These are phyloP conservation scores for Bipolaris oryzae DNA, from an alignment of 2,329 filamentous ascomycete species.

Conservation along the genomic window DNA sequence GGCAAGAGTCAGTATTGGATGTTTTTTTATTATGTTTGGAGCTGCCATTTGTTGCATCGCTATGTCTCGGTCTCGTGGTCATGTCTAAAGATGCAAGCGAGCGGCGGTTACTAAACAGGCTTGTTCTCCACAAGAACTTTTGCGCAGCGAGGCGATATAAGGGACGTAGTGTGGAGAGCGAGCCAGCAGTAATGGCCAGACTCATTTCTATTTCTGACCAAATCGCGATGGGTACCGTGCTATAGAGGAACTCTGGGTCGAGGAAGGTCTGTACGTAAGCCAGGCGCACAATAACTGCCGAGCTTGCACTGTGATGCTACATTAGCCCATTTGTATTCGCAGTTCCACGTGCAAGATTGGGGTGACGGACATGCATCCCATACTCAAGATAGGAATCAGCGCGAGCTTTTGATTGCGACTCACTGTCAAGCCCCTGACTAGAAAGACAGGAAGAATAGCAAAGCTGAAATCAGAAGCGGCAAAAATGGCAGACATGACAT, in stretches of 20 bases:
- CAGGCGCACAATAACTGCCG: slow-evolving; percentile 20
- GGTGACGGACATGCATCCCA: slow-evolving; percentile 13
- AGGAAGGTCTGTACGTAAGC: slow-evolving; percentile 21
- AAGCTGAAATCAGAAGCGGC: slow-evolving; percentile 19
- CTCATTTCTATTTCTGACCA: slow-evolving; percentile 24
- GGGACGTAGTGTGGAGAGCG: slow-evolving; percentile 21
- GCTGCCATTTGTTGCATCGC: background rate
- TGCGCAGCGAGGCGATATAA: slow-evolving; percentile 11
- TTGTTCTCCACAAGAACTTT: background rate
- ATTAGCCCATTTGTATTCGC: background rate
- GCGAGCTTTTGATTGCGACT: slow-evolving; percentile 29
- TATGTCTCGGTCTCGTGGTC: background rate
- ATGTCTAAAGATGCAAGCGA: background rate
- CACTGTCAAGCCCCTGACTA: slow-evolving; percentile 62
- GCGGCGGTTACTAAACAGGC: background rate
- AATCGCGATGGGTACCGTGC: slow-evolving; percentile 21
- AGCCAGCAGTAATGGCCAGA: slow-evolving; percentile 25
- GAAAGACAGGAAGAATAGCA: slow-evolving; percentile 43
- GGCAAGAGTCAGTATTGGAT: background rate
- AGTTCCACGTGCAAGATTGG: too few relatives aligned
- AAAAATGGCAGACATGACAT: slow-evolving; percentile 27
- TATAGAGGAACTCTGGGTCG: slow-evolving; percentile 18
- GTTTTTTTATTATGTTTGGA: background rate
- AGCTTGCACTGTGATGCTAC: slow-evolving; percentile 6
- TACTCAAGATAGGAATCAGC: slow-evolving; percentile 13